These are phyloP conservation scores for Saccharomyces eubayanus DNA, from an alignment of 805 yeast species.

Conservation along the genomic window DNA sequence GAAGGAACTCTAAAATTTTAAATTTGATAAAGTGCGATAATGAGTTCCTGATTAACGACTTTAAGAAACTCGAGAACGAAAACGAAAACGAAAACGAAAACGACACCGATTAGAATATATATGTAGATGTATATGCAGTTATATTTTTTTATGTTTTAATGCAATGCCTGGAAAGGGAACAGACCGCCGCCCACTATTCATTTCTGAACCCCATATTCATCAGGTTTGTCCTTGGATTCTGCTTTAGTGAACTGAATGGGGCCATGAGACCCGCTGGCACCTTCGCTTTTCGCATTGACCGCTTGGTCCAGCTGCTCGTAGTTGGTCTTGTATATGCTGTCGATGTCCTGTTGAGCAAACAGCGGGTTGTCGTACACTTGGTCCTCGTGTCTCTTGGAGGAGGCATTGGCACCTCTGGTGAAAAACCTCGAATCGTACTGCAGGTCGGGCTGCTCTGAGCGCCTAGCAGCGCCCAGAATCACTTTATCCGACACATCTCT, in stretches of 20 bases:
- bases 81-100: slow-evolving; percentile 14
- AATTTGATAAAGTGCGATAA: slow-evolving; percentile 8
- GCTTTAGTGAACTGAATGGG: slow-evolving; percentile 43
- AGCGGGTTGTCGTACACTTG: slow-evolving; percentile 53
- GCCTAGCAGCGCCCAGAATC: slow-evolving; percentile 41
- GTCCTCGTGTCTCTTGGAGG: slow-evolving; percentile 32
- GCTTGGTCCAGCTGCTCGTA: slow-evolving; percentile 18
- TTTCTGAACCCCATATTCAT: slow-evolving; percentile 1
- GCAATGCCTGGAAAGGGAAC: neutral
- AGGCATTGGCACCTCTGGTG: slow-evolving; percentile 36
- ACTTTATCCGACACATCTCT: slow-evolving; percentile 51
- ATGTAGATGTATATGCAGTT: neutral
- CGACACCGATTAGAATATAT: neutral
- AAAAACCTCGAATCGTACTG: slow-evolving; percentile 55
- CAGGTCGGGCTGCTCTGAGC: slow-evolving; percentile 33
- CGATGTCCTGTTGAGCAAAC: slow-evolving; percentile 46
- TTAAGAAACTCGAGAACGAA: slow-evolving; percentile 11
- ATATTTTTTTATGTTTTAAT: neutral
- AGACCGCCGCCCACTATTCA: neutral
- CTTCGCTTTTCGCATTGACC: slow-evolving; percentile 2
- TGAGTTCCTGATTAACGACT: neutral
- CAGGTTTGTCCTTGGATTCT: slow-evolving; percentile 5
- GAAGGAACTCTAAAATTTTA: slow-evolving; percentile 27
- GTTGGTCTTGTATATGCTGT: slow-evolving; percentile 41
- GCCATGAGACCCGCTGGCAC: slow-evolving; percentile 16